Conservation (phyloP, 331 rosid species). For the Ulmus americana region DNA sequence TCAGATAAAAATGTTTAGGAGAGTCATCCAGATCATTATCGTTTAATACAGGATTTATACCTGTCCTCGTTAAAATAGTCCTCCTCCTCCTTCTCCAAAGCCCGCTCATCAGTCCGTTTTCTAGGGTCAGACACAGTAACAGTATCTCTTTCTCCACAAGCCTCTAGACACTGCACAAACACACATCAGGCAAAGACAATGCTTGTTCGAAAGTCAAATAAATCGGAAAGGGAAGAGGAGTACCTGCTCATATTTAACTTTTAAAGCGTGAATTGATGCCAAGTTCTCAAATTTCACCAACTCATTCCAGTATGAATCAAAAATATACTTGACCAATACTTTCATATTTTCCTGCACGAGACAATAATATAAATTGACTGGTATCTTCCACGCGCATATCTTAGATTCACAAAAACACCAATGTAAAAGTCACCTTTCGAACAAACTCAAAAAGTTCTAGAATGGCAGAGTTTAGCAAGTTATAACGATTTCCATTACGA, state of each 20-base stretch:
- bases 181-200: slow-evolving; percentile 14
- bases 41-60: slow-evolving; percentile 26
- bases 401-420: slow-evolving; percentile 12
- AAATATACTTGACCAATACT: slow-evolving; percentile 50
- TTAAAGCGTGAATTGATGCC: slow-evolving; percentile 53
- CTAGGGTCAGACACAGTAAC: slow-evolving; percentile 51
- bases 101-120: slow-evolving; percentile 79
- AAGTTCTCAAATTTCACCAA: slow-evolving; percentile 66
- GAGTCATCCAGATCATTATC: neutral
- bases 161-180: slow-evolving; percentile 65
- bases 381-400: slow-evolving; percentile 6
- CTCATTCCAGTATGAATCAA: slow-evolving; percentile 80
- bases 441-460: slow-evolving; percentile 85
- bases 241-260: slow-evolving; percentile 94
- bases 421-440: slow-evolving; percentile 48
- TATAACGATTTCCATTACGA: slow-evolving; percentile 85
- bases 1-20: slow-evolving; percentile 7
- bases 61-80: slow-evolving; percentile 88
- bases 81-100: slow-evolving; percentile 86
- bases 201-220: neutral
- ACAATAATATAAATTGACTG: slow-evolving; percentile 19
- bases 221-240: neutral
- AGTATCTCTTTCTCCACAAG: slow-evolving; percentile 50
- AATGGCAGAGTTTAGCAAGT: slow-evolving; percentile 84
- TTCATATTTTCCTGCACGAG: slow-evolving; percentile 71